These are phyloP conservation scores for Castanea sativa DNA, from an alignment of 306 rosid species.

Conservation along the genomic window DNA sequence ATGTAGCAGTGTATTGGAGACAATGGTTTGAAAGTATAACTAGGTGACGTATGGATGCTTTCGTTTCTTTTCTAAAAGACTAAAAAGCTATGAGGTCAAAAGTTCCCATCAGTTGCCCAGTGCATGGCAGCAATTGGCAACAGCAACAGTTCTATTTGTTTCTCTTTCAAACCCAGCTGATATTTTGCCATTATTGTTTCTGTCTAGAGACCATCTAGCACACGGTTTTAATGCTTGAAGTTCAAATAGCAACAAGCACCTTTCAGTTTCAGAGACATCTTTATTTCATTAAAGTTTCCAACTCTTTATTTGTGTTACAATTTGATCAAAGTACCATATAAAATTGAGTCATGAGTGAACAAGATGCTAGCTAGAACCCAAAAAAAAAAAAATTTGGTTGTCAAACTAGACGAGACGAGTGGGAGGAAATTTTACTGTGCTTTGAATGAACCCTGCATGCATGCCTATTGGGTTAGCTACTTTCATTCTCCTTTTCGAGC, in stretches of 20 bases:
- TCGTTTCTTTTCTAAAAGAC: neutral
- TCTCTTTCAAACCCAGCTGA: neutral
- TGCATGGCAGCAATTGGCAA: neutral
- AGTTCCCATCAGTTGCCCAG: neutral
- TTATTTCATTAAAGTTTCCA: neutral
- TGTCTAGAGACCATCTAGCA: neutral
- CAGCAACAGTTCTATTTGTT: neutral
- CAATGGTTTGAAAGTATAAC: slow-evolving; percentile 7
- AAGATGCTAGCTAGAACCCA: neutral
- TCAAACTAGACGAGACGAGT: neutral
- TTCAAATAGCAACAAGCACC: neutral
- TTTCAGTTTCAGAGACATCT: neutral
- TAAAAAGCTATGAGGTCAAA: slow-evolving; percentile 6
- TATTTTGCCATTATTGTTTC: neutral
- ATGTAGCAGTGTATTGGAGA: slow-evolving; percentile 17
- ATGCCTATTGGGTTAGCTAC: too few species aligned
- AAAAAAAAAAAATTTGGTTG: neutral
- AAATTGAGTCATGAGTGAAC: neutral
- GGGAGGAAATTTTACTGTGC: neutral
- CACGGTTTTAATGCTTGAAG: neutral
- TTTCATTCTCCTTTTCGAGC: too few species aligned
- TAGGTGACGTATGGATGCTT: neutral
- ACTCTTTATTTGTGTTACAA: neutral
- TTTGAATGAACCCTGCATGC: neutral
- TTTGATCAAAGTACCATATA: neutral